A percentile compares a stretch with the other conserved stretches of the same genome.
Evolutionary conservation across 1,284 basidiomycete species (phyloP).

Genomic region (Ustilago vetiveriae): DNA sequence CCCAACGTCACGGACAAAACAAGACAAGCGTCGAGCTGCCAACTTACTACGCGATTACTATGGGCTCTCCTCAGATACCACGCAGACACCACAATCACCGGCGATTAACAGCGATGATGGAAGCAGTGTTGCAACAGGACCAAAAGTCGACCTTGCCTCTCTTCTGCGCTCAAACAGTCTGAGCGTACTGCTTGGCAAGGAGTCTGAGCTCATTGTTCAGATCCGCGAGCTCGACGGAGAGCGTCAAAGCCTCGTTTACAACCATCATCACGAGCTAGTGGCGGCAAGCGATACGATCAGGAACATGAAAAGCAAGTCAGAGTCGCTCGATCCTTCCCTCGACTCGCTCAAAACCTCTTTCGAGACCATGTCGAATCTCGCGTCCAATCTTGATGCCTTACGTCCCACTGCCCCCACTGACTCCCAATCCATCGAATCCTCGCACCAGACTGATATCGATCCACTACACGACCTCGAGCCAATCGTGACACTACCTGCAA

Average conservation of each 20-base stretch:
- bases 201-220: constrained; percentile 68
- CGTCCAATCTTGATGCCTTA: constrained; percentile 31
- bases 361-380: constrained; percentile 43
- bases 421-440: not conserved
- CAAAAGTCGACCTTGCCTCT: constrained; percentile 31
- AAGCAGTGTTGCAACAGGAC: not conserved
- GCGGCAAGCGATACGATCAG: constrained; percentile 89
- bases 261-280: constrained; percentile 92
- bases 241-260: constrained; percentile 88
- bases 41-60: constrained; percentile 59
- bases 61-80: constrained; percentile 39
- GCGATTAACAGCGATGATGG: constrained; percentile 1
- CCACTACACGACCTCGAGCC: constrained; percentile 41
- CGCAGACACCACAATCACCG: constrained; percentile 10
- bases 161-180: constrained; percentile 39
- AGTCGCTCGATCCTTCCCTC: constrained; percentile 49
- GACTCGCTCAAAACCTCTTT: constrained; percentile 44
- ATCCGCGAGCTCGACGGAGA: constrained; percentile 87
- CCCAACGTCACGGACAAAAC: constrained; percentile 7
- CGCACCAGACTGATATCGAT: not conserved
- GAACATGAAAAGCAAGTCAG: constrained; percentile 67
- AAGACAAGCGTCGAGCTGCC: constrained; percentile 41
- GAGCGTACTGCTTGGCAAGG: constrained; percentile 45
- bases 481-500: constrained; percentile 49
- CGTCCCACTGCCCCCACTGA: constrained; percentile 5